Base-by-base conservation (phyloP, 2,329 filamentous ascomycete genomes). In the Aureobasidium leucospermi region DNA sequence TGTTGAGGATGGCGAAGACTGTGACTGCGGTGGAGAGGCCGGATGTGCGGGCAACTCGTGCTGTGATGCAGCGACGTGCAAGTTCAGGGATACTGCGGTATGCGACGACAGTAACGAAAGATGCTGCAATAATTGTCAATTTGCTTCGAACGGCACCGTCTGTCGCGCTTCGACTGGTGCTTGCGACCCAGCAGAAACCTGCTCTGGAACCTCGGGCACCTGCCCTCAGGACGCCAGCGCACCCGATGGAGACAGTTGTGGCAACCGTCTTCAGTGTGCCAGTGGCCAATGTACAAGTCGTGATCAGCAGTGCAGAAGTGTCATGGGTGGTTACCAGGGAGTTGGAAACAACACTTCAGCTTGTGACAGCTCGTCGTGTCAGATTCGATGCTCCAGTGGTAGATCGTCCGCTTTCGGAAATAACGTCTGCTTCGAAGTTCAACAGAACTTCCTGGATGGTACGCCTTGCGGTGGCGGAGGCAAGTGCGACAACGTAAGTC, bases 211-310 rank as follows among this genome's bases (percentile, higher is more conserved):
- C 51, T 79, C 81, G 8, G 84, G 89, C 13, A 78, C 80, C 42
- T 99, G 94, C 68, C 94, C 94, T 0, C 69, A 75, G 1, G 90
- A 99, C 71, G 66, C 78, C 55, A 88, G 84, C 65, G 78, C 85
- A 51, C 76, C 83, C 0, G 86, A 97, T 70, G 94, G 85, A 36
- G 78, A 82, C 4, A 74, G 75, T 16, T 99, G 94, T 69, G 90
- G 90, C 36, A 75, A 77, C 53, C 81, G 81, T 1, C 81, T 97
- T 34, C 76, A 83, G 34, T 99, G 94, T 70, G 90, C 94, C 32
- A 92, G 88, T 47, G 94, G 94, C 11, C 93, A 97, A 74, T 99
- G 94, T 74, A 99, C 94, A 3, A 94, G 88, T 57, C 86, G 94
- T 63, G 85, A 96, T 72, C 81, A 86, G 69, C 94, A 99, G 75